Evolutionary conservation across 345 rosid genomes (phyloP).

Genomic region (Eucalyptus regnans): DNA sequence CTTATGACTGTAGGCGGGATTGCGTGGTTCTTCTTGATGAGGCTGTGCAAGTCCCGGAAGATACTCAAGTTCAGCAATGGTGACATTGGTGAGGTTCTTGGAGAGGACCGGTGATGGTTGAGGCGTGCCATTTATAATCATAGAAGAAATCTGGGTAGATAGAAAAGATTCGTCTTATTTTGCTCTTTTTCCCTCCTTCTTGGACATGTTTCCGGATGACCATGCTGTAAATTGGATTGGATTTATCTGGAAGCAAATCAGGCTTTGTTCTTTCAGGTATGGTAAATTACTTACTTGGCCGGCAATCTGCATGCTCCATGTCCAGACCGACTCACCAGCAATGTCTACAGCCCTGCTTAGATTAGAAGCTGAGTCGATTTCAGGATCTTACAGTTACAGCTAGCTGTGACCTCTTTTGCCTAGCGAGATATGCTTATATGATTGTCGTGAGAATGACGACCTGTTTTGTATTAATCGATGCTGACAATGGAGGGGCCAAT

Average conservation of each 20-base stretch:
- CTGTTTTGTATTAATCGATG: neutral
- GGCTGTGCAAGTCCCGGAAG: neutral
- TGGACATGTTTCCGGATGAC: neutral
- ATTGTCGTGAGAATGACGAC: too few species aligned
- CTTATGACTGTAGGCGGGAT: constrained; percentile 52
- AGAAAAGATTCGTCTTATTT: neutral
- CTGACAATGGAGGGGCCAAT: neutral
- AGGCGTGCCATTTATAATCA: neutral
- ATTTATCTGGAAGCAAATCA: neutral
- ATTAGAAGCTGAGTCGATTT: neutral
- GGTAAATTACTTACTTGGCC: too few species aligned
- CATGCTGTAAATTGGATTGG: neutral
- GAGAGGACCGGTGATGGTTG: neutral
- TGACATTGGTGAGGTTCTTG: neutral
- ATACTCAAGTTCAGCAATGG: neutral
- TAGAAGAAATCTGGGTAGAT: neutral
- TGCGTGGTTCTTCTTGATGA: constrained; percentile 6
- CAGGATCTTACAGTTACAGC: neutral
- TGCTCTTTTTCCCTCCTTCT: neutral
- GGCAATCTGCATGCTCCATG: too few species aligned
- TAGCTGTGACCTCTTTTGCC: too few species aligned
- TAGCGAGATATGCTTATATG: too few species aligned
- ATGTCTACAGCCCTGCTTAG: neutral
- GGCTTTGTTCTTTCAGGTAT: neutral
- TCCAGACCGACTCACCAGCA: too few species aligned